Conservation (phyloP, 2,329 filamentous ascomycete species). For the Botrytis aclada region DNA sequence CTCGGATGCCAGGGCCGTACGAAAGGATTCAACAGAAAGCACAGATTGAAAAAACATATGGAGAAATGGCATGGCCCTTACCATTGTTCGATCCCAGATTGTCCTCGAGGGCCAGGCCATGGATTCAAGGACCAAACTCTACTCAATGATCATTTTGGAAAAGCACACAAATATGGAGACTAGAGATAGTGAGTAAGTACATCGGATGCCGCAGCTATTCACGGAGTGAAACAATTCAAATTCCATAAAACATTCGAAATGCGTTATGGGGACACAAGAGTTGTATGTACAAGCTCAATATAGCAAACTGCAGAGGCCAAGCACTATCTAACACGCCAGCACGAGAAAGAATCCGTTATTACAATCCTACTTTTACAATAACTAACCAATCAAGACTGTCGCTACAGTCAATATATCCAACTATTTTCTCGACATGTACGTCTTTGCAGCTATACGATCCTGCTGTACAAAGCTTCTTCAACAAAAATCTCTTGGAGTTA, state of each 20-base stretch:
- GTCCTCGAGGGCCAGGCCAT: background rate
- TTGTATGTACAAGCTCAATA: background rate
- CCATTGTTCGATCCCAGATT: fast-evolving
- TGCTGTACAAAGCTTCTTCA: background rate
- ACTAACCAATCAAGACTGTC: too few relatives aligned
- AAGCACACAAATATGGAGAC: background rate
- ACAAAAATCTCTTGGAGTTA: background rate
- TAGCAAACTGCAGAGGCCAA: background rate
- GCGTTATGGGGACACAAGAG: background rate
- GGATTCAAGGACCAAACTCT: background rate
- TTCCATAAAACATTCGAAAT: background rate
- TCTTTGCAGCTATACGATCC: background rate
- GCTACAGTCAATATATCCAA: background rate
- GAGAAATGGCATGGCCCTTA: background rate
- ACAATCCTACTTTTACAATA: too few relatives aligned
- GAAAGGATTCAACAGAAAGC: fast-evolving
- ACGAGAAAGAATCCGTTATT: too few relatives aligned
- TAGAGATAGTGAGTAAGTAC: background rate
- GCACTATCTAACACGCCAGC: background rate
- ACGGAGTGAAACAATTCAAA: background rate
- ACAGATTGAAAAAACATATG: background rate
- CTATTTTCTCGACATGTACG: background rate
- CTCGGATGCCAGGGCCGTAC: fast-evolving
- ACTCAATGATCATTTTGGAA: fast-evolving
- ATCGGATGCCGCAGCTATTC: background rate